These are phyloP conservation scores for Speleostelium caveatum DNA, from an alignment of 78 protist species.

Conservation along the genomic window DNA sequence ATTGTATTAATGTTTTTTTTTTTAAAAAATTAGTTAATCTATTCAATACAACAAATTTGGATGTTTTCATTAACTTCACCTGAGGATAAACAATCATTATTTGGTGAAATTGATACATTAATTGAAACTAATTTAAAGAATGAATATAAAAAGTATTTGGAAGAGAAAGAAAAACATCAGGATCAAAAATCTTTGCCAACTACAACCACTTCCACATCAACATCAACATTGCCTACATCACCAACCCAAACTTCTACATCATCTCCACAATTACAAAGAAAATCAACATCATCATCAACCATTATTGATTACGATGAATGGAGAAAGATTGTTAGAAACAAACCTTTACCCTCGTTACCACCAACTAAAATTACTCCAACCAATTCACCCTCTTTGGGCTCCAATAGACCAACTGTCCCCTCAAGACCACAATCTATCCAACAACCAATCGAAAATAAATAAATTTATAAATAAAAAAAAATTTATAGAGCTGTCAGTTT, in stretches of 20 bases:
- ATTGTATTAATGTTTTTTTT: no score
- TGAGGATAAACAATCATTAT: neutral
- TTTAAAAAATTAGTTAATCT: neutral
- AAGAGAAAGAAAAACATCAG: neutral
- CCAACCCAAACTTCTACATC: neutral
- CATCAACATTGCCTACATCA: neutral
- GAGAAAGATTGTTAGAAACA: slow-evolving; percentile 47
- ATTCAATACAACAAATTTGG: slow-evolving; percentile 24
- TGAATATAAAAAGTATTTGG: slow-evolving; percentile 49
- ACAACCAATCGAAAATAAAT: no score
- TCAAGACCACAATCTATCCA: no score
- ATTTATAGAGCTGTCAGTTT: no score
- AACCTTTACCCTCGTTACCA: slow-evolving; percentile 65
- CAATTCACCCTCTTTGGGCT: slow-evolving; percentile 32
- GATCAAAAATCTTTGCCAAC: neutral
- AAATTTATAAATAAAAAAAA: no score
- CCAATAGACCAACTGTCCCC: no score
- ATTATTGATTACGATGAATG: slow-evolving; percentile 30
- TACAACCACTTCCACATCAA: neutral
- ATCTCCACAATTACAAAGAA: neutral
- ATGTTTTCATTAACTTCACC: slow-evolving; percentile 16
- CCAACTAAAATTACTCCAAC: neutral
- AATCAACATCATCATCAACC: neutral
- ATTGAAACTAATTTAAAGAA: slow-evolving; percentile 11
- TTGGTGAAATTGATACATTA: neutral